These are phyloP conservation scores for Penicillium occitanis DNA, from an alignment of 2,329 filamentous ascomycete species.

Conservation along the genomic window DNA sequence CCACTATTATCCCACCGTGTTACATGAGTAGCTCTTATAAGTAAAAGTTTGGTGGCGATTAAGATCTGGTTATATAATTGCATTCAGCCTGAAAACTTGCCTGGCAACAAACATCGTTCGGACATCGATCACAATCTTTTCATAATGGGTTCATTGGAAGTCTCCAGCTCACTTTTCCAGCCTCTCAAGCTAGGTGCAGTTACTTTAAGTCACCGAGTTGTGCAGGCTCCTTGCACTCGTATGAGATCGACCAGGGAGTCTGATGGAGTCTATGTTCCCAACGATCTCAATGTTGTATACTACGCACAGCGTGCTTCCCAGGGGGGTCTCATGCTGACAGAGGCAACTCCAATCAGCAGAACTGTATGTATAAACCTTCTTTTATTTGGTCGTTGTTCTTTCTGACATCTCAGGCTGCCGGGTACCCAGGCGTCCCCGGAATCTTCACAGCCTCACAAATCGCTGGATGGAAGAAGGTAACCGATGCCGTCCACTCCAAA, in stretches of 20 bases:
- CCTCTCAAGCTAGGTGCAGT: conserved; percentile 40
- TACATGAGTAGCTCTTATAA: background rate
- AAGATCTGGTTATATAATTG: background rate
- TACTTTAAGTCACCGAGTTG: conserved; percentile 44
- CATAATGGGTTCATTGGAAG: background rate
- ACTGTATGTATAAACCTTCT: conserved; percentile 25
- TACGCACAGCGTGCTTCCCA: conserved; percentile 52
- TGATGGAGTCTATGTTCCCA: conserved; percentile 47
- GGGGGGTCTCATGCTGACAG: conserved; percentile 58
- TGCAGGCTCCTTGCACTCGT: conserved; percentile 56
- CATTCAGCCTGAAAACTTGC: background rate
- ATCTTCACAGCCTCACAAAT: conserved; percentile 52
- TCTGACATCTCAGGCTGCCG: conserved; percentile 43
- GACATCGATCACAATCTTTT: background rate
- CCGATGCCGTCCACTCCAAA: conserved; percentile 59
- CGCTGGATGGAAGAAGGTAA: conserved; percentile 58
- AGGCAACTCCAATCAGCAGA: conserved; percentile 51
- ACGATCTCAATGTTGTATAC: conserved; percentile 45
- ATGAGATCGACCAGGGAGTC: conserved; percentile 35
- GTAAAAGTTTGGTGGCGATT: background rate
- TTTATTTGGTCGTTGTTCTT: conserved; percentile 29
- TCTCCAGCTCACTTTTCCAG: background rate
- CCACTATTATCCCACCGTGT: background rate
- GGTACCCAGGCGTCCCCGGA: conserved; percentile 54
- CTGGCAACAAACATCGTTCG: background rate